Base-by-base conservation (phyloP, 2,329 filamentous ascomycete species). In the Fusarium anthophilum region DNA sequence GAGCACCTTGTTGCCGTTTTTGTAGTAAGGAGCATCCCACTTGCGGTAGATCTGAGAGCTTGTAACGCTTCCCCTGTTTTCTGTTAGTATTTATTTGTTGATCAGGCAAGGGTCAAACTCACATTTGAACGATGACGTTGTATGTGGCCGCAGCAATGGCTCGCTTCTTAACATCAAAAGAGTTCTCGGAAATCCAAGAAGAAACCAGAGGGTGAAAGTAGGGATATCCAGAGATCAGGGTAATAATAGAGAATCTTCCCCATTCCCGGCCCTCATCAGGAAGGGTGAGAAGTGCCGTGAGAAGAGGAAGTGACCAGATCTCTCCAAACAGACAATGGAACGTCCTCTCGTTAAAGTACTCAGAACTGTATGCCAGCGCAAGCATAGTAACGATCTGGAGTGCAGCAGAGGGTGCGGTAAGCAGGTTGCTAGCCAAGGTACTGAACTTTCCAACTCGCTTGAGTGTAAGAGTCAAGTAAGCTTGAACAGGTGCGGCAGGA, bases 351-450 rank as follows among this genome's bases (percentile, higher is more conserved):
- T 89, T 86, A 70, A 89, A 87, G 64, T 86, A 83, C 63, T 90
- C 87, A 11, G 87, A 88, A 51, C 87, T 82, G 80, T 84, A 88
- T 0, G 89, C 87, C 66, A 88, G 84, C 5, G 83, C 78, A 22
- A 91, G 78, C 80, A 91, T 86, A 50, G 89, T 88, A 54, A 89
- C 63, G 68, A 91, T 90, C 77, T 90, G 89, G 3, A 91, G 79
- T 1, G 83, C 84, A 22, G 87, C 87, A 2, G 88, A 86, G 0
- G 89, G 89, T 20, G 92, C 91, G 2, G 89, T 89, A 28, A 93
- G 85, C 69, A 93, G 83, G 73, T 92, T 93, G 35, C 87, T 88
- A 38, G 89, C 81, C 77, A 92, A 88, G 4, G 88, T 89, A 55
- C 81, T 81, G 81, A 91, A 91, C 20, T 78, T 73, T 18, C 85